Percentiles rank a stretch among this genome's conserved stretches.
Evolutionary conservation across 106 monocot species (phyloP).

Genomic region (Acorus gramineus): DNA sequence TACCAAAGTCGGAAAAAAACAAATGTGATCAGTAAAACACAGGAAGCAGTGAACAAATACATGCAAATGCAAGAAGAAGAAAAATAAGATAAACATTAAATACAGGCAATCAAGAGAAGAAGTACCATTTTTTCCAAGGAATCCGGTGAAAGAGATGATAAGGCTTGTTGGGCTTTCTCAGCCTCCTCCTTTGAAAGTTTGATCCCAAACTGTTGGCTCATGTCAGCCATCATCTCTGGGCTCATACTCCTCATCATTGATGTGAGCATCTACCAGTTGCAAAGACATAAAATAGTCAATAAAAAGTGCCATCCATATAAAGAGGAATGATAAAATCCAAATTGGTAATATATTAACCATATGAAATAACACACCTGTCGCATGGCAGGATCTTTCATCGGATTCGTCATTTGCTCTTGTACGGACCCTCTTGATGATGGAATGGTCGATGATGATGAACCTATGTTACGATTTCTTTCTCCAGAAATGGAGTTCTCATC

Average conservation of each 20-base stretch:
- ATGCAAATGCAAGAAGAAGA: not conserved
- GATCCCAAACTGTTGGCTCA: slow-evolving; percentile 88
- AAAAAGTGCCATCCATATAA: no score
- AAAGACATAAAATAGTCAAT: not conserved
- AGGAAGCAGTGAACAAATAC: not conserved
- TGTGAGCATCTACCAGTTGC: slow-evolving; percentile 68
- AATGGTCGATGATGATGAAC: slow-evolving; percentile 24
- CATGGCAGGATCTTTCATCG: slow-evolving; percentile 92
- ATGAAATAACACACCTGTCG: slow-evolving; percentile 48
- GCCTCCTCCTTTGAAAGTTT: slow-evolving; percentile 90
- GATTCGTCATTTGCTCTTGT: slow-evolving; percentile 62
- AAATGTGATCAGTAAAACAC: no score
- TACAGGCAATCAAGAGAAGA: no score
- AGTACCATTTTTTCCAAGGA: slow-evolving; percentile 91
- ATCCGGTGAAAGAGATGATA: slow-evolving; percentile 77
- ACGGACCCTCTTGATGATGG: slow-evolving; percentile 43
- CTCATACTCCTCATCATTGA: slow-evolving; percentile 94
- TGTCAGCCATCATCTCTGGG: slow-evolving; percentile 91
- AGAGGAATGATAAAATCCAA: no score
- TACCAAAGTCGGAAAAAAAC: slow-evolving; percentile 6
- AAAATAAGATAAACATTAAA: not conserved
- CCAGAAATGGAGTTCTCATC: not conserved
- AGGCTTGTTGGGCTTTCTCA: slow-evolving; percentile 72
- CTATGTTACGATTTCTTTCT: slow-evolving; percentile 15
- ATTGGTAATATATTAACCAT: no score